These are phyloP conservation scores for Dendrostoma leiphaemia DNA, from an alignment of 2,329 filamentous ascomycete species.

Conservation along the genomic window DNA sequence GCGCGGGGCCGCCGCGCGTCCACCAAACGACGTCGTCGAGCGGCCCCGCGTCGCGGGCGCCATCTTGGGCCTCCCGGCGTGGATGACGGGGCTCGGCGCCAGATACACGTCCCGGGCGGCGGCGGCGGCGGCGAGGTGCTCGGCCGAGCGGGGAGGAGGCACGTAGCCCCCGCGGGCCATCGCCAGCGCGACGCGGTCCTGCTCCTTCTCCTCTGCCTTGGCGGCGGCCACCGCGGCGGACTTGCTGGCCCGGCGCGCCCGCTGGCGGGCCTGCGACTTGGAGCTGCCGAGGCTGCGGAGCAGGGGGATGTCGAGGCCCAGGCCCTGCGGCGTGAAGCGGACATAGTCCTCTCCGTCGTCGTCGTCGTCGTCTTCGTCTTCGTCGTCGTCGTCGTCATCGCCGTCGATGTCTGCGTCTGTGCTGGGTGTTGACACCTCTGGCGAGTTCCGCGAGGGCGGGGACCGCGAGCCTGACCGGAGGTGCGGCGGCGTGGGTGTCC, in stretches of 20 bases:
- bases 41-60: conserved; percentile 20
- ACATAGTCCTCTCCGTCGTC: conserved; percentile 47
- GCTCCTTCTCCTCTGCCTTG: conserved; percentile 24
- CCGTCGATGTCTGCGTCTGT: conserved; percentile 24
- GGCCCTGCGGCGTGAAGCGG: conserved; percentile 25
- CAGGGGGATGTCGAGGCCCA: conserved; percentile 36
- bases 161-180: conserved; percentile 8
- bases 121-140: background rate
- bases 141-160: too few relatives aligned
- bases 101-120: conserved; percentile 26
- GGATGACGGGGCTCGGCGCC: conserved; percentile 24
- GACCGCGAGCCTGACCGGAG: conserved; percentile 32
- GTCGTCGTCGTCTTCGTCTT: conserved; percentile 45
- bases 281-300: conserved; percentile 23
- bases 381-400: conserved; percentile 41
- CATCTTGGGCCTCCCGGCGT: conserved; percentile 9
- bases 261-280: conserved; percentile 11
- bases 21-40: conserved; percentile 31
- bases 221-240: conserved; percentile 10
- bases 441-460: conserved; percentile 34
- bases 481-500: conserved; percentile 37
- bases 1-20: conserved; percentile 21
- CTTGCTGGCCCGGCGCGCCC: conserved; percentile 10
- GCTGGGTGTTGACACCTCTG: conserved; percentile 39
- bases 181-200: conserved; percentile 16